Evolutionary conservation across 2,329 filamentous ascomycete genomes (phyloP), one percentile per base, ranked within the genome.

Genomic region (Fusarium sp.): DNA sequence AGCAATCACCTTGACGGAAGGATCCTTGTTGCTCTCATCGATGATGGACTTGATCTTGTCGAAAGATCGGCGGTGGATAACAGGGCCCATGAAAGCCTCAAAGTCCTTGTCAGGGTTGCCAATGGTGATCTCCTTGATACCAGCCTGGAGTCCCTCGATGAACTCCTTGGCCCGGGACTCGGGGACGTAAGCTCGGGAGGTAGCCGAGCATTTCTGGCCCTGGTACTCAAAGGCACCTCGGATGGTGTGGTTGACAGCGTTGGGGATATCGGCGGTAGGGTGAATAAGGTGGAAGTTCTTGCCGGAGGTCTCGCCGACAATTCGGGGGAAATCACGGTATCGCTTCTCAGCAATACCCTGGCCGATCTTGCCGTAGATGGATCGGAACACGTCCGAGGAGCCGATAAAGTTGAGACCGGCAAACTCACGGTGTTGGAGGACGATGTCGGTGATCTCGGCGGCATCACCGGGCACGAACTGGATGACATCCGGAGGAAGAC

Each of bases 391-490:
- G 41, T 92, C 91, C 0, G 96, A 98, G 84, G 93, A 97, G 71
- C 96, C 96, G 1, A 95, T 98, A 86, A 95, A 98, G 87, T 98
- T 95, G 13, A 98, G 90, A n/a, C 94, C 93, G 3, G 95, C 92
- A 76, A 98, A 97, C 64, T 97, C 88, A 73, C 86, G 90, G 86
- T 97, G 94, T 41, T 87, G 87, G 48, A 98, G 88, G 6, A 94
- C 93, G 33, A 89, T 88, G 79, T 92, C 91, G 59, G 95, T 98
- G 67, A 98, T 91, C 83, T 95, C 91, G 61, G 92, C 93, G 2
- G 96, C 93, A 78, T 97, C 92, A 65, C 96, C 96, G 3, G 95
- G 95, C 6, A 98, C 90, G 81, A 98, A 98, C 83, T 98, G 95
- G 75, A 98, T 94, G 52, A 98, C 96, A 77, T 96, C 91, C 76